Conservation (phyloP, 129 eudicot species). For the Flaveria trinervia region DNA sequence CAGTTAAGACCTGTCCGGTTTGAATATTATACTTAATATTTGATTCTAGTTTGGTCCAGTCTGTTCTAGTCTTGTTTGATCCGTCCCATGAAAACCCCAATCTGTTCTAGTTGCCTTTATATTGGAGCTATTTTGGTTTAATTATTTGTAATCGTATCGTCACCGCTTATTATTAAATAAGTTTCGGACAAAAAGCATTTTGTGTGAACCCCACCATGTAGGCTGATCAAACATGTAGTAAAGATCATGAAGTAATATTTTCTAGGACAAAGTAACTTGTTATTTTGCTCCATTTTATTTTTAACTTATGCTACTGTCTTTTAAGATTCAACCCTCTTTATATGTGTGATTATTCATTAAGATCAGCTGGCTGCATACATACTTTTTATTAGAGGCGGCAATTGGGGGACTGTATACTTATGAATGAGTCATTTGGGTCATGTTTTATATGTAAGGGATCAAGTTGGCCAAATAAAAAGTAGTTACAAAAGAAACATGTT, state of each 20-base stretch:
- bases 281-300: background rate
- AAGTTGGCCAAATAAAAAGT: background rate
- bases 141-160: too few species aligned
- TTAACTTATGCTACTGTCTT: background rate
- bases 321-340: background rate
- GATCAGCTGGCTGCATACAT: slow-evolving; percentile 1
- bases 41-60: background rate
- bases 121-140: background rate
- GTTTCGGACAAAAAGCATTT: too few species aligned
- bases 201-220: background rate
- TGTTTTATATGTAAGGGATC: background rate
- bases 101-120: background rate
- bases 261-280: background rate
- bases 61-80: background rate
- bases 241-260: background rate
- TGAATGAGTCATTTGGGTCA: background rate
- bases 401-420: background rate
- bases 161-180: too few species aligned
- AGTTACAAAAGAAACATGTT: slow-evolving; percentile 1
- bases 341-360: background rate
- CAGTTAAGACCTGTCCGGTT: background rate
- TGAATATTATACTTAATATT: background rate
- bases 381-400: background rate
- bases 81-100: background rate
- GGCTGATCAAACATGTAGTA: background rate